phyloP scores from a whole-genome alignment of 169 alveolate species.

The Cystoisospora suis region DNA sequence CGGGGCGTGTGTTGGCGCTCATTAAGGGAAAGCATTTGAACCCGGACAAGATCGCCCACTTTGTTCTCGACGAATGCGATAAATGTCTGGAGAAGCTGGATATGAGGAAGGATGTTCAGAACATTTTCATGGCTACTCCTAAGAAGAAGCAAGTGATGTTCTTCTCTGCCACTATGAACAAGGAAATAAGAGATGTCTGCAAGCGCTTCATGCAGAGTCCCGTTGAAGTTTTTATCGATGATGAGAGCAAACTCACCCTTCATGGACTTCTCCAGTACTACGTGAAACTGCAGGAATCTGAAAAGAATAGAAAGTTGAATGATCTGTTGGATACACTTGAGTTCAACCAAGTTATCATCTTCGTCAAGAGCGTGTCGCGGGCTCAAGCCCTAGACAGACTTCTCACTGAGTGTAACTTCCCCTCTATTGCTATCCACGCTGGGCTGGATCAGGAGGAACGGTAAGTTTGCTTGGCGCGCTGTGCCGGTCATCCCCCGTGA shows the following conservation, averaged over 20 bases:
- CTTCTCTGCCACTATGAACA: slow-evolving; percentile 98
- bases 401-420: slow-evolving; percentile 96
- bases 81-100: slow-evolving; percentile 97
- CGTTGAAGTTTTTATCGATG: slow-evolving; percentile 98
- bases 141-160: slow-evolving; percentile 98
- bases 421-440: slow-evolving; percentile 98
- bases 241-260: slow-evolving; percentile 97
- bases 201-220: slow-evolving; percentile 97
- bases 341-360: slow-evolving; percentile 97
- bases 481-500: not conserved
- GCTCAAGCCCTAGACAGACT: slow-evolving; percentile 95
- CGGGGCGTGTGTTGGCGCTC: slow-evolving; percentile 98
- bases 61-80: slow-evolving; percentile 99
- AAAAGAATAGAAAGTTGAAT: slow-evolving; percentile 95
- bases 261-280: slow-evolving; percentile 99
- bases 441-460: slow-evolving; percentile 93
- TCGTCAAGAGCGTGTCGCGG: slow-evolving; percentile 93
- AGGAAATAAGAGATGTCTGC: slow-evolving; percentile 95
- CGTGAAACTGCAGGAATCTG: slow-evolving; percentile 96
- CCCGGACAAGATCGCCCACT: slow-evolving; percentile 92
- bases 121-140: slow-evolving; percentile 96
- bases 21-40: slow-evolving; percentile 91
- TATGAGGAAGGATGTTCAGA: slow-evolving; percentile 98
- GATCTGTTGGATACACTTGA: slow-evolving; percentile 96
- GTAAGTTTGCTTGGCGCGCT: slow-evolving; percentile 46